Conservation (phyloP, 805 yeast species). For the Pichia insulana region DNA sequence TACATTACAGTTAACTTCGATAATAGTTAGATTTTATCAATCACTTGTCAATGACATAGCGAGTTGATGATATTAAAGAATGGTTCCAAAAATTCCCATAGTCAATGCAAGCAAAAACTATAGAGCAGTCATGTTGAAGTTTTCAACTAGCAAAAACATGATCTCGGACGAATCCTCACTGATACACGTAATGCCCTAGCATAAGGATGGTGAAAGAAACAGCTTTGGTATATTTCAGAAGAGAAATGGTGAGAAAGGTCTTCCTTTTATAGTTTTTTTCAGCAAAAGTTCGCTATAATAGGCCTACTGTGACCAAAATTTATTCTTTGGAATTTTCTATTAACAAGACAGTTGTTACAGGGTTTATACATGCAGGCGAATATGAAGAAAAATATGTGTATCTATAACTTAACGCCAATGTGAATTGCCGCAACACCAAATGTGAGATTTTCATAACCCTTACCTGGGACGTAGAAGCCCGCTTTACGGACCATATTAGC, state of each 20-base stretch:
- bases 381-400: conserved; percentile 7
- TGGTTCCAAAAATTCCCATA: conserved; percentile 71
- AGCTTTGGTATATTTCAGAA: conserved; percentile 3
- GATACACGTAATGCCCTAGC: conserved; percentile 99
- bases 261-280: conserved; percentile 10
- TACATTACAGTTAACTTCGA: too few species aligned
- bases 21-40: too few species aligned
- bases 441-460: conserved; percentile 89
- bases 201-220: conserved; percentile 66
- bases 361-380: too few species aligned
- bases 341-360: too few species aligned
- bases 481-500: conserved; percentile 89
- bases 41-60: conserved; percentile 2
- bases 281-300: too few species aligned
- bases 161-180: conserved; percentile 99
- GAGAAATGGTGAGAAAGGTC: neutral
- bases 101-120: conserved; percentile 29
- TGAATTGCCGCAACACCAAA: conserved; percentile 96
- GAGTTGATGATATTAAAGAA: neutral
- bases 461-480: conserved; percentile 84
- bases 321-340: too few species aligned
- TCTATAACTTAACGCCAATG: conserved; percentile 77
- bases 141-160: conserved; percentile 99
- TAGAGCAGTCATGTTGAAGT: conserved; percentile 90
- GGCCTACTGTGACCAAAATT: too few species aligned